A percentile compares a stretch with the other conserved stretches of the same genome.
Evolutionary conservation across 495 filamentous ascomycete species (phyloP).

Genomic region (Aspergillus coremiiformis): DNA sequence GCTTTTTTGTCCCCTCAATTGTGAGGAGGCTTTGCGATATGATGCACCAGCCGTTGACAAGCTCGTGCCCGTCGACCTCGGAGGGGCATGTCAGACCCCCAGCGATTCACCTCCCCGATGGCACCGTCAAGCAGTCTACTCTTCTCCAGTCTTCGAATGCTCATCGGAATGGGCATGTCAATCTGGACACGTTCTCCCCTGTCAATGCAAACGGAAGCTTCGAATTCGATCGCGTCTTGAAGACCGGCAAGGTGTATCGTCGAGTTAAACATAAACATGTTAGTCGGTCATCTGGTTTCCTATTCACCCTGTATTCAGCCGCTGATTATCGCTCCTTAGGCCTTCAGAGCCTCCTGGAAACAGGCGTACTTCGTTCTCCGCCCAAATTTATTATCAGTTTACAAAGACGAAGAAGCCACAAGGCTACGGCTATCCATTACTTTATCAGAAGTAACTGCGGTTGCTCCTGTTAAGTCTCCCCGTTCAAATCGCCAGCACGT

Average conservation of each 20-base stretch:
- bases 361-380: slow-evolving; percentile 82
- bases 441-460: slow-evolving; percentile 84
- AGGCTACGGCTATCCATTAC: slow-evolving; percentile 81
- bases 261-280: slow-evolving; percentile 93
- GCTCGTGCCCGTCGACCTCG: slow-evolving; percentile 15
- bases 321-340: slow-evolving; percentile 1
- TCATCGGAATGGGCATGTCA: slow-evolving; percentile 46
- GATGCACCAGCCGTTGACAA: slow-evolving; percentile 23
- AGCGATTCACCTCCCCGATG: slow-evolving; percentile 26
- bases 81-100: slow-evolving; percentile 25
- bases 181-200: slow-evolving; percentile 59
- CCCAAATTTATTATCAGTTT: slow-evolving; percentile 88
- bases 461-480: slow-evolving; percentile 78
- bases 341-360: slow-evolving; percentile 64
- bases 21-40: not conserved
- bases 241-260: slow-evolving; percentile 77
- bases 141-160: slow-evolving; percentile 9
- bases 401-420: slow-evolving; percentile 84
- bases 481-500: slow-evolving; percentile 73
- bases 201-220: slow-evolving; percentile 95
- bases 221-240: slow-evolving; percentile 87
- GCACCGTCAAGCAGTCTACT: slow-evolving; percentile 11
- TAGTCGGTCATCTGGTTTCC: slow-evolving; percentile 11
- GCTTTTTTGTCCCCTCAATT: not conserved
- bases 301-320: slow-evolving; percentile 7